Base-by-base conservation (phyloP, 208 protist species). In the Leptomonas pyrrhocoris region DNA sequence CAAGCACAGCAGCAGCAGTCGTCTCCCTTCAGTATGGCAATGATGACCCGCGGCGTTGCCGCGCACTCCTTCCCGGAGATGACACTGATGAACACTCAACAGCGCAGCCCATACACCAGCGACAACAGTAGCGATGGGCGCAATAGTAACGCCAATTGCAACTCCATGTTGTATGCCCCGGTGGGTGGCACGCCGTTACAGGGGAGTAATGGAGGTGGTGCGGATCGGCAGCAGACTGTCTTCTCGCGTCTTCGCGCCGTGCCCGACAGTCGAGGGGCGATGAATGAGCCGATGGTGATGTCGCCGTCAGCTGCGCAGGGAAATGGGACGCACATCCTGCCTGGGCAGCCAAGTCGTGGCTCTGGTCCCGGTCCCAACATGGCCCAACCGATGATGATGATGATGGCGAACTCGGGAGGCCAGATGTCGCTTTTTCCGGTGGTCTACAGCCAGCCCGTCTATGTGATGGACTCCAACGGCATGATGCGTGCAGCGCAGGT, bases 321-420 rank as follows among this genome's bases (percentile, higher is more conserved):
- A 3, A n/a, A 19, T n/a, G 34, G 23, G 19, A 30, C 45, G 38
- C 36, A 28, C 16, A 42, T 45, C 2, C 25, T 73, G 56, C 67
- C 48, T n/a, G 34, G 5, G 2, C 38, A 55, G 27, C 23, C 50
- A 4, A 30, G 34, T 38, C 9, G 7, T 38, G 34, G 3, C 9
- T 38, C 49, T 11, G 49, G 18, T 8, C 16, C 16, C 16, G 12
- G 21, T n/a, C 28, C 68, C 3, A 54, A 11, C 49, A 42, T 68
- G 51, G 43, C 48, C 34, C 57, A 53, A 49, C 65, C 61, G 18
- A 67, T 77, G 72, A 77, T 77, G 72, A 27, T 77, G 25, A 66
- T 77, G 63, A 72, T 77, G 72, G 36, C 46, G n/a, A 66, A 59
- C 21, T 45, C 64, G n/a, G 57, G 71, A 36, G 72, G 72, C 18